Evolutionary conservation across 352 stramenopile genomes (phyloP).

Genomic region (Phytophthora pluvialis): DNA sequence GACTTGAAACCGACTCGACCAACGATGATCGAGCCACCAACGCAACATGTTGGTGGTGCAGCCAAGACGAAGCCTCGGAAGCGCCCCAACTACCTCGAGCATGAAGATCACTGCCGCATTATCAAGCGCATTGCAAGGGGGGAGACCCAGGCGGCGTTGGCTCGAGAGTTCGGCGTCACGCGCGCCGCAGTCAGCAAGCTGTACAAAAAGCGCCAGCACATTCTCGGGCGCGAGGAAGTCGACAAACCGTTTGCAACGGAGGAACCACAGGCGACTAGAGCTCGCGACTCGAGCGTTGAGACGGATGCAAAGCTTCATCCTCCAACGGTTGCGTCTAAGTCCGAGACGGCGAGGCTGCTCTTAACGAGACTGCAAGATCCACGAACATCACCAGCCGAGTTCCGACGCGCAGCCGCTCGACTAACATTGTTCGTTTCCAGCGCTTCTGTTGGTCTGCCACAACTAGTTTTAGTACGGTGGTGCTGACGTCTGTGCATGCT

Average conservation of each 20-base stretch:
- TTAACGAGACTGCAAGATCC: not conserved
- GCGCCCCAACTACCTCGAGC: slow-evolving; percentile 14
- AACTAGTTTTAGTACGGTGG: not conserved
- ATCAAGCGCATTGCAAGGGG: slow-evolving; percentile 15
- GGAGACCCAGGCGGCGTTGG: slow-evolving; percentile 15
- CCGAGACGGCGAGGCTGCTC: not conserved
- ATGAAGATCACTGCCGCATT: slow-evolving; percentile 11
- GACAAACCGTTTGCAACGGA: not conserved
- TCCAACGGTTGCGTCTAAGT: not conserved
- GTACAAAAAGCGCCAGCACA: slow-evolving; percentile 23
- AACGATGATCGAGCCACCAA: too few species aligned
- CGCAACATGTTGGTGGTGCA: too few species aligned
- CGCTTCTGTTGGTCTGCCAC: too few species aligned
- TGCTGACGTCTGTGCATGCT: not conserved
- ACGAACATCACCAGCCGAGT: not conserved
- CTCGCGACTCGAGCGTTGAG: too few species aligned
- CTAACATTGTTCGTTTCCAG: slow-evolving; percentile 8
- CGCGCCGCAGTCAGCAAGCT: slow-evolving; percentile 21
- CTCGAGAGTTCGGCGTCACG: slow-evolving; percentile 24
- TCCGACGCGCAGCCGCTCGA: not conserved
- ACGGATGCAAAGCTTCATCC: not conserved
- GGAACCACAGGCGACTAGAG: not conserved
- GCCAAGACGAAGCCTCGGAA: slow-evolving; percentile 12
- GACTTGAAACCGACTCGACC: too few species aligned
- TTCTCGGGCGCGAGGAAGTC: slow-evolving; percentile 19